A percentile compares a stretch with the other conserved stretches of the same genome.
phyloP scores from a whole-genome alignment of 2,329 filamentous ascomycete species.

The Metarhizium guizhouense region DNA sequence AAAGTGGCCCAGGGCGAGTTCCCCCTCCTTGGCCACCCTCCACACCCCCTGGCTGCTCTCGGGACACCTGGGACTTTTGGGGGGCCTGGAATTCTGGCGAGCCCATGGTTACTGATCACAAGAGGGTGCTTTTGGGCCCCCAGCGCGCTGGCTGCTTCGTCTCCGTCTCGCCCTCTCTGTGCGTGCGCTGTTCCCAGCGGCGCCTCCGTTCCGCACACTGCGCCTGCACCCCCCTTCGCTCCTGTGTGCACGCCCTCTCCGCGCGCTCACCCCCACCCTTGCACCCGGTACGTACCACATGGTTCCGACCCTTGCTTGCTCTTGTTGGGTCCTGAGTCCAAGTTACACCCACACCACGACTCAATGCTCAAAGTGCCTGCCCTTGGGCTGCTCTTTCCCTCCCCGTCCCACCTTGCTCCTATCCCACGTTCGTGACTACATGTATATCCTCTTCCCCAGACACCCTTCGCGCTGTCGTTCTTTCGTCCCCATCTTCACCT shows the following conservation, averaged over 20 bases:
- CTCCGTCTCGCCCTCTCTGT: not conserved
- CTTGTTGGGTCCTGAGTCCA: slow-evolving; percentile 1
- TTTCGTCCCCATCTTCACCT: slow-evolving; percentile 1
- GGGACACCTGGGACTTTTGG: not conserved
- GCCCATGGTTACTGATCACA: slow-evolving; percentile 3
- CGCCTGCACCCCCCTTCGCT: not conserved
- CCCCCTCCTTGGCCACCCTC: not conserved
- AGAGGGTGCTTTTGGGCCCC: slow-evolving; percentile 3
- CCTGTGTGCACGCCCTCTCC: not conserved
- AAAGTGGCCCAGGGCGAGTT: not conserved
- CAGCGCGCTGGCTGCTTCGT: slow-evolving; percentile 2
- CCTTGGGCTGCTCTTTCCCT: slow-evolving; percentile 8
- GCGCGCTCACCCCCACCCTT: slow-evolving; percentile 1
- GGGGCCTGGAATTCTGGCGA: not conserved
- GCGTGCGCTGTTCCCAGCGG: not conserved
- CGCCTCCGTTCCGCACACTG: not conserved
- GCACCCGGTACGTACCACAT: slow-evolving; percentile 5
- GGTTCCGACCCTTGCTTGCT: slow-evolving; percentile 5
- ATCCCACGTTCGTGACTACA: slow-evolving; percentile 7
- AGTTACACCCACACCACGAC: slow-evolving; percentile 2
- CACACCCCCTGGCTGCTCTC: not conserved
- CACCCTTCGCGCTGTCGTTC: not conserved
- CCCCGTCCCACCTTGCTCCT: slow-evolving; percentile 9
- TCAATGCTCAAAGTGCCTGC: slow-evolving; percentile 1
- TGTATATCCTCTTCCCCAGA: slow-evolving; percentile 10